Percentiles rank a stretch among this genome's conserved stretches.
These are phyloP conservation scores for Colletotrichum chrysophilum DNA, from an alignment of 2,329 filamentous ascomycete genomes.

Conservation along the genomic window DNA sequence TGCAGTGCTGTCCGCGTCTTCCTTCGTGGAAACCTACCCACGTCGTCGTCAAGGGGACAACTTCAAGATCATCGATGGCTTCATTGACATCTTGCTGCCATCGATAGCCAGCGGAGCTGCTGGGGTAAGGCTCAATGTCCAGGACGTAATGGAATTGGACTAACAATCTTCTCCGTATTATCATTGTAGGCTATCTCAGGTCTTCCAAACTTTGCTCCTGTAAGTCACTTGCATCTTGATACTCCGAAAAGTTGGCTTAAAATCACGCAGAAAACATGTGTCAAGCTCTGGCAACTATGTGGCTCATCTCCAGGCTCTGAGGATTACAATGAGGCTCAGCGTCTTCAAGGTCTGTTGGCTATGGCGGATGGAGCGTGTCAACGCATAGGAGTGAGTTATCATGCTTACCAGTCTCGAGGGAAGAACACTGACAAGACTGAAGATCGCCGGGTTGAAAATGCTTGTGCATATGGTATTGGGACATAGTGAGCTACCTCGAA, in stretches of 20 bases:
- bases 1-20: background rate
- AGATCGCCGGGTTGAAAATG: background rate
- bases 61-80: background rate
- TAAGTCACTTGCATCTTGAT: background rate
- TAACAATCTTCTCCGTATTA: background rate
- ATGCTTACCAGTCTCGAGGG: rapidly evolving
- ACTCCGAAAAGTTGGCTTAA: background rate
- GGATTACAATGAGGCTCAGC: background rate
- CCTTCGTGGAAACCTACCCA: background rate
- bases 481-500: background rate
- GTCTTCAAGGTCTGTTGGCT: background rate
- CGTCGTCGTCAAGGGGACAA: background rate
- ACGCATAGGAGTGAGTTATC: background rate
- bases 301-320: background rate
- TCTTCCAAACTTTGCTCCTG: background rate
- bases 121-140: background rate
- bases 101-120: background rate
- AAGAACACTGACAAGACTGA: background rate
- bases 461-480: background rate
- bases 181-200: background rate
- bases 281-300: background rate
- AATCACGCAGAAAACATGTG: background rate
- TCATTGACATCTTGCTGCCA: background rate
- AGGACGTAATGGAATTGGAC: rapidly evolving
- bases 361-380: background rate